phyloP scores from a whole-genome alignment of 257 asterid species.

The Petrea volubilis region DNA sequence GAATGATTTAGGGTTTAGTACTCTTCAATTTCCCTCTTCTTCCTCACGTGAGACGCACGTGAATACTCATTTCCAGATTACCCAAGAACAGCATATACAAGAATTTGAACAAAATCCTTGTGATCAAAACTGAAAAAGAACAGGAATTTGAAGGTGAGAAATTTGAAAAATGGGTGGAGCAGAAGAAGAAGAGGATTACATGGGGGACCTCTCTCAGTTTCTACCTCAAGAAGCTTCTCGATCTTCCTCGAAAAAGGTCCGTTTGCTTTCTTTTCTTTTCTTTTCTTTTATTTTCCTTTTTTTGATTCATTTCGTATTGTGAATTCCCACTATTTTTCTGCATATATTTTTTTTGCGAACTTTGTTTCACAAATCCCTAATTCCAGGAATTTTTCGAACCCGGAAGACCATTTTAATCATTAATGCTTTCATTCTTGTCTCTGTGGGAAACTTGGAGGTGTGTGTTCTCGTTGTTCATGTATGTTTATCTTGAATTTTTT shows the following conservation, averaged over 20 bases:
- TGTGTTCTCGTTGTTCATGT: not conserved
- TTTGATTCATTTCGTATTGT: not conserved
- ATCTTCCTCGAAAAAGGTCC: constrained; percentile 59
- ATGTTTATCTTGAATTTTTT: not conserved
- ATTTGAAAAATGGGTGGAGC: constrained; percentile 43
- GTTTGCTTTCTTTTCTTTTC: not conserved
- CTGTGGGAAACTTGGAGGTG: too few species aligned
- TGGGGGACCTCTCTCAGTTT: constrained; percentile 91
- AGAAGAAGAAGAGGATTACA: constrained; percentile 74
- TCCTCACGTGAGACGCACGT: not conserved
- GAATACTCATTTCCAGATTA: not conserved
- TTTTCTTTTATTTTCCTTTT: not conserved
- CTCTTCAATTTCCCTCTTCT: not conserved
- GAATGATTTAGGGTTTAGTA: constrained; percentile 15
- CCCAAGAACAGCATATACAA: not conserved
- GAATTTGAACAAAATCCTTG: not conserved
- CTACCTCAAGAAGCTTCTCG: constrained; percentile 51
- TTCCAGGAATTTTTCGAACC: not conserved
- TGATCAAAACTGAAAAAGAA: not conserved
- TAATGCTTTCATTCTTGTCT: not conserved
- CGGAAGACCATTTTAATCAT: not conserved
- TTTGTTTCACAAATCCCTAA: constrained; percentile 19
- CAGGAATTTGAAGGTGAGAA: not conserved
- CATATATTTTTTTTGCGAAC: not conserved
- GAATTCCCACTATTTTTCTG: not conserved